Evolutionary conservation across 805 yeast genomes (phyloP).

Genomic region (Wickerhamiella kazuoi): DNA sequence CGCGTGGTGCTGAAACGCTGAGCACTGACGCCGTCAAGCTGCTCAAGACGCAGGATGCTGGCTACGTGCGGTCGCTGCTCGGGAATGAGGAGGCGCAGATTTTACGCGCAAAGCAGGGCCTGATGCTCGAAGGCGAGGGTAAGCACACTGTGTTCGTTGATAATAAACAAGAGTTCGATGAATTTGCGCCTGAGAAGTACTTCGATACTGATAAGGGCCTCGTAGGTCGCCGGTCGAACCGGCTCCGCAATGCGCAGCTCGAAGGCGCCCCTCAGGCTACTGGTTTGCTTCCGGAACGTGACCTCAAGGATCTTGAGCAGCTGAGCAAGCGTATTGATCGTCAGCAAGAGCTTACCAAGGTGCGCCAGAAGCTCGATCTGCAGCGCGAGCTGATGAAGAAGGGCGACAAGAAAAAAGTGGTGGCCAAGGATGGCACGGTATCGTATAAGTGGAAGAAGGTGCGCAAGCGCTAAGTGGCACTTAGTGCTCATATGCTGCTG

Average conservation of each 20-base stretch:
- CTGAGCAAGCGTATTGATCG: constrained; percentile 53
- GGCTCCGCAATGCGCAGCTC: constrained; percentile 47
- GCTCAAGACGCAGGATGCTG: constrained; percentile 78
- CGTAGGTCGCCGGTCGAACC: constrained; percentile 48
- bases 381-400: constrained; percentile 82
- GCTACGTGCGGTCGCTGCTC: constrained; percentile 63
- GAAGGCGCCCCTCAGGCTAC: constrained; percentile 7
- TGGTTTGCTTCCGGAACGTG: constrained; percentile 2
- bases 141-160: constrained; percentile 80
- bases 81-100: constrained; percentile 51
- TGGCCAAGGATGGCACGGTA: constrained; percentile 46
- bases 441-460: constrained; percentile 69
- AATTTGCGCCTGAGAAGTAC: constrained; percentile 44
- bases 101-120: constrained; percentile 30
- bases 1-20: constrained; percentile 31
- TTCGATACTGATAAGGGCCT: constrained; percentile 57
- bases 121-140: constrained; percentile 32
- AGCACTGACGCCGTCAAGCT: constrained; percentile 62
- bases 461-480: constrained; percentile 20
- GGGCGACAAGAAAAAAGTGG: constrained; percentile 67
- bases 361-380: constrained; percentile 53
- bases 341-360: constrained; percentile 45
- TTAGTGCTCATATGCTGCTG: background rate
- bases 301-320: constrained; percentile 37
- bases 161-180: constrained; percentile 32